These are phyloP conservation scores for Mycena rosella DNA, from an alignment of 768 basidiomycete genomes.

Conservation along the genomic window DNA sequence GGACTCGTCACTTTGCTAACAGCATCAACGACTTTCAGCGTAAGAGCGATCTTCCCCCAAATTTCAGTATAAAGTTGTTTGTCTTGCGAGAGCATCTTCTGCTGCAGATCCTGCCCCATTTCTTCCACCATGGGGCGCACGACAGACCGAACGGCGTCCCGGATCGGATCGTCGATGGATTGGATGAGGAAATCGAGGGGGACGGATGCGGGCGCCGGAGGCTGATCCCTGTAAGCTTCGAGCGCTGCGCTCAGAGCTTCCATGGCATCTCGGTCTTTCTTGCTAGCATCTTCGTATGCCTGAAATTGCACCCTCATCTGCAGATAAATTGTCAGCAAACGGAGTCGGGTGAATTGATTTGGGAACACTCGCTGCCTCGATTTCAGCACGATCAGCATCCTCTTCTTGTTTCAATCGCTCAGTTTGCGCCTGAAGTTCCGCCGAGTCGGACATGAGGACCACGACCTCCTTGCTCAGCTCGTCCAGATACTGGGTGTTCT, in stretches of 20 bases:
- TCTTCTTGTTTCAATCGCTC: not conserved
- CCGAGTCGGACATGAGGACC: not conserved
- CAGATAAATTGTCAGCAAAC: not conserved
- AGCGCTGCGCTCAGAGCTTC: slow-evolving; percentile 43
- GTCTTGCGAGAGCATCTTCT: slow-evolving; percentile 26
- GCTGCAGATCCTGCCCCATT: slow-evolving; percentile 14
- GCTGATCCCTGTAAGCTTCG: slow-evolving; percentile 3
- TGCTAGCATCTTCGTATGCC: slow-evolving; percentile 27
- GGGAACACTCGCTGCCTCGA: slow-evolving; percentile 11
- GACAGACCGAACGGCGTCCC: slow-evolving; percentile 20
- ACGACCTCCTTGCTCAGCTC: not conserved
- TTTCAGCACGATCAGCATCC: slow-evolving; percentile 4
- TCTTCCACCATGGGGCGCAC: slow-evolving; percentile 32
- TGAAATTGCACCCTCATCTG: slow-evolving; percentile 42
- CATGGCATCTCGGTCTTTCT: slow-evolving; percentile 39
- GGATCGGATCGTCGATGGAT: slow-evolving; percentile 32
- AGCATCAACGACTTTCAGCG: slow-evolving; percentile 30
- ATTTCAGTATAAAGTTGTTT: slow-evolving; percentile 26
- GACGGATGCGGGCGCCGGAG: slow-evolving; percentile 16
- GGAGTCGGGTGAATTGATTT: not conserved
- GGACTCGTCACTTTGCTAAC: slow-evolving; percentile 18
- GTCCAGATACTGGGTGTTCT: not conserved
- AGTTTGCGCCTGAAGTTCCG: not conserved
- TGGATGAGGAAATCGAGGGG: slow-evolving; percentile 30
- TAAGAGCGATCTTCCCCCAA: slow-evolving; percentile 30